A percentile compares a stretch with the other conserved stretches of the same genome.
phyloP scores from a whole-genome alignment of 257 asterid genomes.

The Primulina eburnea region DNA sequence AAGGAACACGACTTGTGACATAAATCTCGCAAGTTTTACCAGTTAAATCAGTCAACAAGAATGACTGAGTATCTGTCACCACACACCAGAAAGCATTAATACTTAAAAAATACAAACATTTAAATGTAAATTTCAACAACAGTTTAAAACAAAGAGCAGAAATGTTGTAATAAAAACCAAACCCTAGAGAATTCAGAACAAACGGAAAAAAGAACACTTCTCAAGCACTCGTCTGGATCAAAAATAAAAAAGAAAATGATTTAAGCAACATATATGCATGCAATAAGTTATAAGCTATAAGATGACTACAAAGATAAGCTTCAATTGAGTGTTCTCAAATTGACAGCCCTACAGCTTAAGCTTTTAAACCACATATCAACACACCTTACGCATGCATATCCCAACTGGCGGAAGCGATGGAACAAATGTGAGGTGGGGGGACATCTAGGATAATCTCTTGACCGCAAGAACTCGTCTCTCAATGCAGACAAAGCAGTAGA shows the following conservation, averaged over 20 bases:
- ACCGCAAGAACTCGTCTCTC: slow-evolving; percentile 90
- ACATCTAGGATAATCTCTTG: slow-evolving; percentile 98
- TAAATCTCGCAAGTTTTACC: slow-evolving; percentile 2
- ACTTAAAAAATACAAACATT: background rate
- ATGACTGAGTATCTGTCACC: slow-evolving; percentile 14
- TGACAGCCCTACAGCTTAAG: slow-evolving; percentile 19
- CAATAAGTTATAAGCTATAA: background rate
- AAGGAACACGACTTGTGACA: slow-evolving; percentile 4
- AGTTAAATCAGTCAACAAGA: slow-evolving; percentile 19
- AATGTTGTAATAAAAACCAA: no score
- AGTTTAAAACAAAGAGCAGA: background rate
- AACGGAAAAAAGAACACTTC: background rate
- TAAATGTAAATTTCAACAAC: background rate
- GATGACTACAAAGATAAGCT: slow-evolving; percentile 13
- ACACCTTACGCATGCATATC: slow-evolving; percentile 93
- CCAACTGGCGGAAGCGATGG: slow-evolving; percentile 98
- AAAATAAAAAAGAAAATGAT: slow-evolving; percentile 16
- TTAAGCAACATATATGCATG: slow-evolving; percentile 17
- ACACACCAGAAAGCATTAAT: slow-evolving; percentile 6
- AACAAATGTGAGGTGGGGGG: slow-evolving; percentile 96
- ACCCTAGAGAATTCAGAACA: background rate
- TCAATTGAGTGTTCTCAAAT: slow-evolving; percentile 8
- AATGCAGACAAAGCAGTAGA: slow-evolving; percentile 93
- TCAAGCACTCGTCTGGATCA: slow-evolving; percentile 7
- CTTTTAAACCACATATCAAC: slow-evolving; percentile 17